Conservation (phyloP, 2,329 filamentous ascomycete genomes). For the Nothopassalora personata region DNA sequence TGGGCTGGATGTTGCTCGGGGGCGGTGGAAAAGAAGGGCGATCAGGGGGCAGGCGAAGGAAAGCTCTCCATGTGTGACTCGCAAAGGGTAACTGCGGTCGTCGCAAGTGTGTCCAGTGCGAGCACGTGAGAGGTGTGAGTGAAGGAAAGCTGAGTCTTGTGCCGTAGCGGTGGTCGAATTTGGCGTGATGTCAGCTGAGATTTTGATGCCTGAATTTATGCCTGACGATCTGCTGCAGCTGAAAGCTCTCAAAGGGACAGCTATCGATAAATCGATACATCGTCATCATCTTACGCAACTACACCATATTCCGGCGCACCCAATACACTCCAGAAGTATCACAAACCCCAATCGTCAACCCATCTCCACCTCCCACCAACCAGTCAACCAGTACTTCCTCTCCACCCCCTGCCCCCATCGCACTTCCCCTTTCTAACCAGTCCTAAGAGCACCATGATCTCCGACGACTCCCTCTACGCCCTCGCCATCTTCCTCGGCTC, state of each 20-base stretch:
- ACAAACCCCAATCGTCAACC: no score
- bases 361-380: not conserved
- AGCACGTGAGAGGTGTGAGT: constrained; percentile 3
- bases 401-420: not conserved
- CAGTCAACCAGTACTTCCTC: not conserved
- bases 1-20: not conserved
- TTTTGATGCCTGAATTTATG: not conserved
- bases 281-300: no score
- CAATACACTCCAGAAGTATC: no score
- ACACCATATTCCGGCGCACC: no score
- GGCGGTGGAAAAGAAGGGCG: not conserved
- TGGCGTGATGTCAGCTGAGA: not conserved
- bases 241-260: not conserved
- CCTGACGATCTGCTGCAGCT: not conserved
- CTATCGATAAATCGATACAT: not conserved
- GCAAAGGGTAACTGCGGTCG: not conserved
- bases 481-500: constrained; percentile 91
- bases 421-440: not conserved
- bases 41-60: constrained; percentile 27
- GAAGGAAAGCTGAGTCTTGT: not conserved
- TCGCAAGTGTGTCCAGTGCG: not conserved
- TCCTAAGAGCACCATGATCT: constrained; percentile 66
- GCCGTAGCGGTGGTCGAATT: not conserved
- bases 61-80: constrained; percentile 32
- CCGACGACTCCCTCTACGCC: constrained; percentile 83